Percentiles rank a stretch among this genome's conserved stretches.
Conservation (phyloP, 2,329 filamentous ascomycete species). For the Nigrograna mackinnonii region DNA sequence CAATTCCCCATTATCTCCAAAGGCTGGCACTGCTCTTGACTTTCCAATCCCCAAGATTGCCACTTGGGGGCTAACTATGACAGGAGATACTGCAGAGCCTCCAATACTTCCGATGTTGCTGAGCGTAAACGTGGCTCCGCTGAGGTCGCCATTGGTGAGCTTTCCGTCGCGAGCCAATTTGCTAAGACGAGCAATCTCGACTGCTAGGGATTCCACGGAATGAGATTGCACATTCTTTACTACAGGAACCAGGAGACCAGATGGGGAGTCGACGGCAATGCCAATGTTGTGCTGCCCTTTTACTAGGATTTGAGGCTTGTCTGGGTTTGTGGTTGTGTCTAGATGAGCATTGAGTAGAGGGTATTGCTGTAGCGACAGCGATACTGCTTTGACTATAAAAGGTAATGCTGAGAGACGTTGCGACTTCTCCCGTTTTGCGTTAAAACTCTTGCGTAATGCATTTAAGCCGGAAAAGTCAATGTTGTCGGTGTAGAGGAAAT, state of each 20-base stretch:
- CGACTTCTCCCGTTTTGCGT: constrained; percentile 49
- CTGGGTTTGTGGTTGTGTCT: constrained; percentile 60
- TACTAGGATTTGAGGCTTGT: constrained; percentile 75
- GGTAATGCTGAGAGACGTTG: constrained; percentile 81
- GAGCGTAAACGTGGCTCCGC: constrained; percentile 88
- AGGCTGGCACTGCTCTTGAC: constrained; percentile 79
- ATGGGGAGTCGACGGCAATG: constrained; percentile 90
- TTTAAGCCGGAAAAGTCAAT: constrained; percentile 79
- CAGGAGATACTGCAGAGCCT: constrained; percentile 86
- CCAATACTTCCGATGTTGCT: constrained; percentile 97
- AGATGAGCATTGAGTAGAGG: constrained; percentile 88
- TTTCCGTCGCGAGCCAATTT: constrained; percentile 73
- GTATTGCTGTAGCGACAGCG: constrained; percentile 77
- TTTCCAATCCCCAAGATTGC: constrained; percentile 89
- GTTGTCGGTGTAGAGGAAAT: constrained; percentile 94
- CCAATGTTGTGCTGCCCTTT: constrained; percentile 92
- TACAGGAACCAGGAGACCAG: constrained; percentile 87
- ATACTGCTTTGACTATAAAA: constrained; percentile 95
- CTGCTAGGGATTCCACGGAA: constrained; percentile 77
- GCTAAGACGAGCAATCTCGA: constrained; percentile 76
- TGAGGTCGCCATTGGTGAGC: constrained; percentile 74
- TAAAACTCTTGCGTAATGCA: constrained; percentile 73
- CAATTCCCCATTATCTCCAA: constrained; percentile 60
- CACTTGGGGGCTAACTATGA: constrained; percentile 88
- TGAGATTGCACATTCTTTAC: constrained; percentile 79